A percentile compares a stretch with the other conserved stretches of the same genome.
Conservation (phyloP, 2,329 filamentous ascomycete species). For the Ascochyta clinopodiicola region DNA sequence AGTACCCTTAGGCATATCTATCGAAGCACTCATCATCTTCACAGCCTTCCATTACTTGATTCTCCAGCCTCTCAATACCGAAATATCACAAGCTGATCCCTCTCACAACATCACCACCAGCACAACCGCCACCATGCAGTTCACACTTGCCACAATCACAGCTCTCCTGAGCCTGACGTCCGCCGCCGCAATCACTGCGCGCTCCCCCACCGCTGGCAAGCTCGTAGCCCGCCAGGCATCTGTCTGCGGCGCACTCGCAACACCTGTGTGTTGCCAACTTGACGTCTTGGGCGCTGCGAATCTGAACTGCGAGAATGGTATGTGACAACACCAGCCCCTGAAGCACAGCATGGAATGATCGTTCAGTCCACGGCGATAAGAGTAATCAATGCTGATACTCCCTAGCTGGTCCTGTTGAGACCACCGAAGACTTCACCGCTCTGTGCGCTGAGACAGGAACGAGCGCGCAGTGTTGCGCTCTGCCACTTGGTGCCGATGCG, state of each 20-base stretch:
- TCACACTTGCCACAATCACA: constrained; percentile 14
- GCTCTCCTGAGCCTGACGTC: constrained; percentile 21
- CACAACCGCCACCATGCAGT: constrained; percentile 18
- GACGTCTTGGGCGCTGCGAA: constrained; percentile 24
- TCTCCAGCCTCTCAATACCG: background rate
- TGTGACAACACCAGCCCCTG: background rate
- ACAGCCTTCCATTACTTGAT: background rate
- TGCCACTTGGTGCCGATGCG: constrained; percentile 20
- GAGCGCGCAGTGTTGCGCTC: constrained; percentile 27
- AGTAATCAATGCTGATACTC: background rate
- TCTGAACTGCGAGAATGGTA: constrained; percentile 28
- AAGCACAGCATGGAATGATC: background rate
- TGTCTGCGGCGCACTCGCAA: constrained; percentile 23
- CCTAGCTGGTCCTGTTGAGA: constrained; percentile 16
- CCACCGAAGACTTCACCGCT: constrained; percentile 22
- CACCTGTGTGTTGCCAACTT: constrained; percentile 29
- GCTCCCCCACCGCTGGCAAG: background rate
- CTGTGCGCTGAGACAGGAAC: constrained; percentile 21
- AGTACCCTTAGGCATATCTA: background rate
- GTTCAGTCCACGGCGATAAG: no score
- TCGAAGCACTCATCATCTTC: background rate
- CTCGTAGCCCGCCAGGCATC: constrained; percentile 12
- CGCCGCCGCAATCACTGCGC: constrained; percentile 17
- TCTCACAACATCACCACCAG: background rate
- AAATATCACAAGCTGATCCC: background rate